Base-by-base conservation (phyloP, 2,329 filamentous ascomycete species). In the Neonectria ditissima region DNA sequence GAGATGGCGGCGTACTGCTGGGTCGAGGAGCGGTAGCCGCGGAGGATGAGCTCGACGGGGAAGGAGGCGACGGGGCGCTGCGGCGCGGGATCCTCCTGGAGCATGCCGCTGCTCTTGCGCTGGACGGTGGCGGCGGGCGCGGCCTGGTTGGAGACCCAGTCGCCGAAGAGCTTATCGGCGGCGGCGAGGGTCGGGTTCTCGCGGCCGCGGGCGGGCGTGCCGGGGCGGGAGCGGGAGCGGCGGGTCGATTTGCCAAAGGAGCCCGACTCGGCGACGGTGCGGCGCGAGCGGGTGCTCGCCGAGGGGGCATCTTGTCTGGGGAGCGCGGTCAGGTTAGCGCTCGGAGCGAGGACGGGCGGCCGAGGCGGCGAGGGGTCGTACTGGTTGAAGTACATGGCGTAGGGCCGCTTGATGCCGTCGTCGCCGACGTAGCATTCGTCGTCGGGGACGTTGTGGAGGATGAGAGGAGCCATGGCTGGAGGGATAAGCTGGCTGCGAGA, bases 1-100 rank as follows among this genome's bases (percentile, higher is more conserved):
- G 92, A 89, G 71, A 98, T 90, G 34, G 94, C 94, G 28, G 94
- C 93, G 86, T 96, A 97, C 82, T 93, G 85, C 79, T 90, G 81
- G 78, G 88, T 78, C 1, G 83, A 77, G 16, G 85, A 86, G 59
- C 84, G 82, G 79, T 94, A 97, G 30, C 95, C 95, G 70, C 94
- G 92, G 16, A 98, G 84, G 59, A 97, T 89, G 66, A 97, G 87
- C 79, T 97, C 94, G 41, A 92, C 83, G 1, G 87, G 86, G 44
- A 82, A 77, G 16, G 77, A 77, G 61, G 80, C 78, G 67, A 76
- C 69, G 59, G 72, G 65, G 68, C 78, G 76, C 55, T 76, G 74
- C 30, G 76, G 69, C 7, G 72, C 73, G 28, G 81, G 78, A 52
- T 85, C 83, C 59, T 79, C 77, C 65, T 80, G 79, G 64, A 77